phyloP scores from a whole-genome alignment of 1,284 basidiomycete genomes.

The Caloboletus firmus region DNA sequence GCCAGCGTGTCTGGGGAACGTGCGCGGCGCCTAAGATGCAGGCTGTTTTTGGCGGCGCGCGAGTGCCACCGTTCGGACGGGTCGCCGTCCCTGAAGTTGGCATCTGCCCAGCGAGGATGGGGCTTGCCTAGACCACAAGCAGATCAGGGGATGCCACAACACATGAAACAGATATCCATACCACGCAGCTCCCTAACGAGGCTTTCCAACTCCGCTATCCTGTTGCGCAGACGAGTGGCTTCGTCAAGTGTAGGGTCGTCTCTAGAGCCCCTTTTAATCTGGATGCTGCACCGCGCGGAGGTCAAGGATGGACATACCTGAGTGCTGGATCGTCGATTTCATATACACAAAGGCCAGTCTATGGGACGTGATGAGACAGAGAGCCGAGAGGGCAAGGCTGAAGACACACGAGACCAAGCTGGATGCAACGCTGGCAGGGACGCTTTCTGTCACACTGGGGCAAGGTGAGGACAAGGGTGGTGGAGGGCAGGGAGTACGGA shows the following conservation, averaged over 20 bases:
- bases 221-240: conserved; percentile 74
- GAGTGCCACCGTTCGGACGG: conserved; percentile 81
- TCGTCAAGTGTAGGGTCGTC: conserved; percentile 84
- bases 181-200: conserved; percentile 81
- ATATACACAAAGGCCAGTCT: conserved; percentile 91
- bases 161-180: conserved; percentile 35
- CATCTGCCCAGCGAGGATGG: conserved; percentile 79
- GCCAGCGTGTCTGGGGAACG: conserved; percentile 41
- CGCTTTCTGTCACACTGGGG: conserved; percentile 75
- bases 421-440: conserved; percentile 86
- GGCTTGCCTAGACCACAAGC: conserved; percentile 60
- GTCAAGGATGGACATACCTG: conserved; percentile 47
- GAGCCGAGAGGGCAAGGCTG: background rate
- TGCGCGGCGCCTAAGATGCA: conserved; percentile 42
- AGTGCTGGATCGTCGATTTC: conserved; percentile 87
- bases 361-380: conserved; percentile 13
- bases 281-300: background rate
- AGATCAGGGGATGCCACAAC: conserved; percentile 13
- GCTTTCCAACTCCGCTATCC: conserved; percentile 88
- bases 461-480: conserved; percentile 1
- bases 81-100: conserved; percentile 72
- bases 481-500: conserved; percentile 36
- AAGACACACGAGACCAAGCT: conserved; percentile 65
- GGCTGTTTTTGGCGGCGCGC: conserved; percentile 65
- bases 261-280: conserved; percentile 41